Evolutionary conservation across 2,329 filamentous ascomycete species (phyloP), one percentile per base, ranked within the genome.

Genomic region (Aureobasidium sp.): DNA sequence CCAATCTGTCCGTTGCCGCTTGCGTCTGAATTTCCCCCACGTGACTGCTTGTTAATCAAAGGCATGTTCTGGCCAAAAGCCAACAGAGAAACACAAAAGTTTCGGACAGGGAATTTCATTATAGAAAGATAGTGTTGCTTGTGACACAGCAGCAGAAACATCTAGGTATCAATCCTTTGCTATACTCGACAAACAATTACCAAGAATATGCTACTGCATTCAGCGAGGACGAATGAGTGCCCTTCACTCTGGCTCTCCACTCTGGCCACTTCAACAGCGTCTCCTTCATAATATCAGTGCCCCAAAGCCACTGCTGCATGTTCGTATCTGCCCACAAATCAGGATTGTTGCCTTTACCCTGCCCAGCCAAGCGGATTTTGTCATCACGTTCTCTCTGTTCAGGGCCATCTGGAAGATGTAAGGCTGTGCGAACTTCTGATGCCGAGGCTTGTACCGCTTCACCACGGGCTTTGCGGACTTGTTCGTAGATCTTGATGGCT

Each of bases 341-440:
- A 21, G 62, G 64, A 30, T 64, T 65, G 15, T 63, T 37, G 13
- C 52, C 62, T 29, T 34, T 45, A 6, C 64, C 62, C n/a, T 47
- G 15, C 3, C 57, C 54, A 34, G 62, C 62, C 27, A 59, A 34
- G 27, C 52, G 59, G 49, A 65, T 64, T 47, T 65, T 65, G 15
- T 25, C 16, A 41, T 66, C 65, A n/a, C 65, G 48, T 29, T 62
- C 61, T 36, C 57, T 47, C 42, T 67, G 64, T 32, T 63, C 59
- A 5, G 41, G 54, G n/a, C 64, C 64, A 42, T 21, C 39, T 3
- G 45, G 59, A 3, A 64, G 29, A 60, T 65, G 75, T 50, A 77
- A 67, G 9, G 70, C 72, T 37, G 70, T 66, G 9, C 72, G 71
- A 27, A 75, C 76, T n/a, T 68, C 64, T 2, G 70, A 69, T 1